These are phyloP conservation scores for Senna tora DNA, from an alignment of 306 rosid species.

Conservation along the genomic window DNA sequence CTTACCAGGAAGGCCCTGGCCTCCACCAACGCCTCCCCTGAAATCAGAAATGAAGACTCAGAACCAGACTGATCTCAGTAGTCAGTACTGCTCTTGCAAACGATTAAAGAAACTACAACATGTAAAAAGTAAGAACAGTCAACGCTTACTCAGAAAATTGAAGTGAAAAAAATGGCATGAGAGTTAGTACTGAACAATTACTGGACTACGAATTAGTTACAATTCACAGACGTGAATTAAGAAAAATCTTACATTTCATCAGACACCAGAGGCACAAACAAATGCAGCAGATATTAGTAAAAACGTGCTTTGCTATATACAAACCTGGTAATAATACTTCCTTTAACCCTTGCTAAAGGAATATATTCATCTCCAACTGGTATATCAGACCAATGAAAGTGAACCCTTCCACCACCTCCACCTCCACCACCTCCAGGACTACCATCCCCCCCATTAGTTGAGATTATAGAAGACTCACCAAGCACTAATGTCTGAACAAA, in stretches of 20 bases:
- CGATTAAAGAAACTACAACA: slow-evolving; percentile 4
- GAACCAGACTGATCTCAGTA: slow-evolving; percentile 12
- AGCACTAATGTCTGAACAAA: slow-evolving; percentile 70
- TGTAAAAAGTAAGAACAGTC: slow-evolving; percentile 23
- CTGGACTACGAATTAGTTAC: neutral
- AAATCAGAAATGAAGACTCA: slow-evolving; percentile 34
- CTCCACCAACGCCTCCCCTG: slow-evolving; percentile 94
- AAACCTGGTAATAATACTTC: slow-evolving; percentile 77
- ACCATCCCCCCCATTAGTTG: slow-evolving; percentile 87
- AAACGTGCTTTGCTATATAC: slow-evolving; percentile 32
- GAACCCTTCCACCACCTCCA: slow-evolving; percentile 97
- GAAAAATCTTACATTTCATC: slow-evolving; percentile 28
- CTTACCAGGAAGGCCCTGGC: slow-evolving; percentile 77
- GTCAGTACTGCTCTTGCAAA: neutral
- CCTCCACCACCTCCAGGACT: slow-evolving; percentile 90
- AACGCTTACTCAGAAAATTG: slow-evolving; percentile 14
- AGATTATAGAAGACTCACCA: slow-evolving; percentile 67
- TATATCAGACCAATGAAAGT: slow-evolving; percentile 91
- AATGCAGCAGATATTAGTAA: slow-evolving; percentile 25
- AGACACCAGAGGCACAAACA: slow-evolving; percentile 25
- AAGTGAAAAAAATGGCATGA: neutral
- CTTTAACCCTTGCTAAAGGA: slow-evolving; percentile 75
- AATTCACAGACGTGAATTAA: slow-evolving; percentile 21
- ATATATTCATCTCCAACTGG: slow-evolving; percentile 87
- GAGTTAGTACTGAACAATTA: neutral